A percentile compares a stretch with the other conserved stretches of the same genome.
Evolutionary conservation across 306 rosid genomes (phyloP).

Genomic region (Pyrus pyrifolia): DNA sequence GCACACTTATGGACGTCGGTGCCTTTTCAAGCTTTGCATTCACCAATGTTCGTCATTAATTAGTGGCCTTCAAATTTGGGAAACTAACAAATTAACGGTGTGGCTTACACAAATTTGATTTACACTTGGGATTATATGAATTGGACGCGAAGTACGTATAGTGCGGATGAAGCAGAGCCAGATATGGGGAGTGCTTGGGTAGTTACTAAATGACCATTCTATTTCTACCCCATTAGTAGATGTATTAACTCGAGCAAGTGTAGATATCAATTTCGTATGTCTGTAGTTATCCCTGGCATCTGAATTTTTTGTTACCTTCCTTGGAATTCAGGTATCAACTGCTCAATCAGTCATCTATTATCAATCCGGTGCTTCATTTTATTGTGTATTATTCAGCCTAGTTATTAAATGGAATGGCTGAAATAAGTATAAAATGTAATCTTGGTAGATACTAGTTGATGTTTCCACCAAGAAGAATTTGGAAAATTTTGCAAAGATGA

Average conservation of each 20-base stretch:
- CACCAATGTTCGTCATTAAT: neutral
- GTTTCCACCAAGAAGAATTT: neutral
- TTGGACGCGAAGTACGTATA: neutral
- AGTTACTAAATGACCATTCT: slow-evolving; percentile 7
- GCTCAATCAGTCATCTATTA: neutral
- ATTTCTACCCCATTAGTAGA: neutral
- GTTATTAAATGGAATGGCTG: neutral
- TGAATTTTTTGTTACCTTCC: slow-evolving; percentile 9
- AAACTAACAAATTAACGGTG: no score
- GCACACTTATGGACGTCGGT: neutral
- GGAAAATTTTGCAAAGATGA: neutral
- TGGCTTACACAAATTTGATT: neutral
- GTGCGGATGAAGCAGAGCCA: slow-evolving; percentile 18
- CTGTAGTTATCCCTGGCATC: neutral
- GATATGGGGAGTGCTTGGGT: slow-evolving; percentile 32
- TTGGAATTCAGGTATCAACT: slow-evolving; percentile 35
- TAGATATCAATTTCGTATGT: neutral
- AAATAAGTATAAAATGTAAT: neutral
- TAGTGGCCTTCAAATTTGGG: neutral
- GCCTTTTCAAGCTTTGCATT: neutral
- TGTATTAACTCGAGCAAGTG: neutral
- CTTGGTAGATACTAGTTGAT: neutral
- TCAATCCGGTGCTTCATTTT: neutral
- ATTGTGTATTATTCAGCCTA: neutral
- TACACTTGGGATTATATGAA: neutral